Conservation (phyloP, 345 rosid species). For the Cardamine occulta region DNA sequence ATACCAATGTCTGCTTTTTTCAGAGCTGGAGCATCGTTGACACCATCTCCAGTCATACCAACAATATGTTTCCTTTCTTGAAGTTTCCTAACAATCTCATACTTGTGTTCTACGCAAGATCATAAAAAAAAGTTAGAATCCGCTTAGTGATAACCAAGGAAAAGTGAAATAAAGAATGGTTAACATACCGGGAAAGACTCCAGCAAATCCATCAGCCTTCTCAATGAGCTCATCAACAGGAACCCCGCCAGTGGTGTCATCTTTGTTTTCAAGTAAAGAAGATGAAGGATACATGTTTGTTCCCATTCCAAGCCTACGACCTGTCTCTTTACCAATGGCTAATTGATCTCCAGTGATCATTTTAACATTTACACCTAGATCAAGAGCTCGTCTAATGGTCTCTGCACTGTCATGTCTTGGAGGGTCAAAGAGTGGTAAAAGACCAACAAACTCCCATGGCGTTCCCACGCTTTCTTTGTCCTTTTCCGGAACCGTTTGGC, state of each 20-base stretch:
- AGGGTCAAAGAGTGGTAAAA: conserved; percentile 90
- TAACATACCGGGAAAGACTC: conserved; percentile 80
- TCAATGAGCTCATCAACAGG: conserved; percentile 85
- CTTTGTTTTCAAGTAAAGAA: conserved; percentile 71
- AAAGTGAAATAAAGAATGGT: neutral
- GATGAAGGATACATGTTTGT: conserved; percentile 96
- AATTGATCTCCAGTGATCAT: conserved; percentile 96
- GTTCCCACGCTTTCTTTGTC: conserved; percentile 66
- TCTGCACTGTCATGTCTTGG: conserved; percentile 98
- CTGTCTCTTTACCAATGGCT: conserved; percentile 92
- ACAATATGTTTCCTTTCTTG: conserved; percentile 88
- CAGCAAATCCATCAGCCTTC: conserved; percentile 96
- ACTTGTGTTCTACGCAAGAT: conserved; percentile 78
- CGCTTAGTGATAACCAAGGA: neutral
- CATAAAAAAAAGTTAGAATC: neutral
- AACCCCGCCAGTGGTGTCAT: conserved; percentile 55
- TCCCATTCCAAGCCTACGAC: conserved; percentile 95
- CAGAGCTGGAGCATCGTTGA: conserved; percentile 92
- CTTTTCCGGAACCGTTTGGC: conserved; percentile 66
- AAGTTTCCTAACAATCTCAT: conserved; percentile 84
- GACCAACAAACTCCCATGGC: conserved; percentile 87
- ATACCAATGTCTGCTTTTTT: conserved; percentile 94
- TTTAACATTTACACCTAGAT: conserved; percentile 92
- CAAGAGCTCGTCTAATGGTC: conserved; percentile 80
- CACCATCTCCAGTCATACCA: conserved; percentile 99